Conservation (phyloP, 805 yeast genomes). For the Candida sakaeoensis region DNA sequence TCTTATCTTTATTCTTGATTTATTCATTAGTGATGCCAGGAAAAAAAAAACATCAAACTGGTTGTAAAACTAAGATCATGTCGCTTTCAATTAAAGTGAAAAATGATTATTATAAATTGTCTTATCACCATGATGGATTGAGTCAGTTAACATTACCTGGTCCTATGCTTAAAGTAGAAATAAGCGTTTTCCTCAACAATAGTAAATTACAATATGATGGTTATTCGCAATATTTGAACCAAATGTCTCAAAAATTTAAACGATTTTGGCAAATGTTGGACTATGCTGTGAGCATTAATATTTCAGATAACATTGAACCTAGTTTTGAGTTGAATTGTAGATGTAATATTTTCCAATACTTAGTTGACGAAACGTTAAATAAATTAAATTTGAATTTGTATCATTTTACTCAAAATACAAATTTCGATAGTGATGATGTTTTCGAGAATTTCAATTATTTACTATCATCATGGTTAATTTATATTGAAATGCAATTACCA, state of each 20-base stretch:
- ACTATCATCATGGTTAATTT: constrained; percentile 20
- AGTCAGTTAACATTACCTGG: not conserved
- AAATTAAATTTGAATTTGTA: constrained; percentile 8
- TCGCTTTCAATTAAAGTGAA: constrained; percentile 9
- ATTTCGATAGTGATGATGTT: constrained; percentile 7
- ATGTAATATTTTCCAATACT: constrained; percentile 10
- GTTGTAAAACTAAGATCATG: constrained; percentile 1
- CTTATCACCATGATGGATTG: not conserved
- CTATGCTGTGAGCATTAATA: constrained; percentile 9
- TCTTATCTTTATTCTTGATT: constrained; percentile 7
- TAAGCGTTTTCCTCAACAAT: constrained; percentile 14
- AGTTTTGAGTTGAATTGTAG: constrained; percentile 10
- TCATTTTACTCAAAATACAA: constrained; percentile 7
- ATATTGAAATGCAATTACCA: constrained; percentile 27
- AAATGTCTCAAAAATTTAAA: constrained; percentile 9
- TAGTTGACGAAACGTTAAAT: not conserved
- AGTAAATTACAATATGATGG: constrained; percentile 9
- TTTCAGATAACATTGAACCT: constrained; percentile 3
- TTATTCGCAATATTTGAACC: constrained; percentile 10
- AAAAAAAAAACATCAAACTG: not conserved
- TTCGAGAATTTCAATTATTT: constrained; percentile 19
- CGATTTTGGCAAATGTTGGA: constrained; percentile 12
- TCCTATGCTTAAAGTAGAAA: not conserved
- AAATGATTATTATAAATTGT: constrained; percentile 9
- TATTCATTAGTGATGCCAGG: constrained; percentile 4